Conservation (phyloP, 164 flowering plant species). For the Annona squamosa region DNA sequence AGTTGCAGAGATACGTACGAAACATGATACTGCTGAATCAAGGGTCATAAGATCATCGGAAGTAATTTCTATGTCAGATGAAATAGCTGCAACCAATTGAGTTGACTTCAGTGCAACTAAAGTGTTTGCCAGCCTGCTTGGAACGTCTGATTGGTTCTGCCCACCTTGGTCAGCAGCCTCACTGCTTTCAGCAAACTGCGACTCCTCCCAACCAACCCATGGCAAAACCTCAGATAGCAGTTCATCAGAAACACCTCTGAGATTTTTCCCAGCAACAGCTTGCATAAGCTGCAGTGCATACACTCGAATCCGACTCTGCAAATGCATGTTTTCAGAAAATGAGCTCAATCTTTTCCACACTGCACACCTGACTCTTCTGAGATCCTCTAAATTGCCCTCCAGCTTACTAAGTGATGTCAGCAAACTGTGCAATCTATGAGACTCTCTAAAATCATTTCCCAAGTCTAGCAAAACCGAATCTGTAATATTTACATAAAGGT, state of each 20-base stretch:
- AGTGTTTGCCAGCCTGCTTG: slow-evolving; percentile 55
- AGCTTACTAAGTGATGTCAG: slow-evolving; percentile 59
- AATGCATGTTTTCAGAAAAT: slow-evolving; percentile 62
- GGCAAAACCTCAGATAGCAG: slow-evolving; percentile 40
- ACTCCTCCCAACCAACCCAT: slow-evolving; percentile 88
- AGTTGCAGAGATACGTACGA: slow-evolving; percentile 40
- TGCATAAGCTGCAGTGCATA: slow-evolving; percentile 77
- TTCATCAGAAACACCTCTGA: slow-evolving; percentile 35
- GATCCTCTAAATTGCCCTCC: slow-evolving; percentile 54
- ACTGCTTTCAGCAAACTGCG: slow-evolving; percentile 18
- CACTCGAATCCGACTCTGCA: slow-evolving; percentile 64
- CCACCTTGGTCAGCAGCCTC: slow-evolving; percentile 26
- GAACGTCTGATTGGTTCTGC: slow-evolving; percentile 30
- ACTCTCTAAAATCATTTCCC: slow-evolving; percentile 27
- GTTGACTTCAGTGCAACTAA: slow-evolving; percentile 84
- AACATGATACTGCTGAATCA: slow-evolving; percentile 67
- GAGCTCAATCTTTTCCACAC: slow-evolving; percentile 64
- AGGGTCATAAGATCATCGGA: slow-evolving; percentile 56
- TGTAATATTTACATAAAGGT: slow-evolving; percentile 46
- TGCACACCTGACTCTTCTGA: slow-evolving; percentile 50
- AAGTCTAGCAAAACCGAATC: slow-evolving; percentile 51
- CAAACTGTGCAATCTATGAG: slow-evolving; percentile 35
- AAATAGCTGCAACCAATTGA: slow-evolving; percentile 55
- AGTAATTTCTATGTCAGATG: slow-evolving; percentile 50
- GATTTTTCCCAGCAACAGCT: slow-evolving; percentile 42